A percentile compares a stretch with the other conserved stretches of the same genome.
Conservation (phyloP, 75 land plant genomes). For the Azolla pinnata region DNA sequence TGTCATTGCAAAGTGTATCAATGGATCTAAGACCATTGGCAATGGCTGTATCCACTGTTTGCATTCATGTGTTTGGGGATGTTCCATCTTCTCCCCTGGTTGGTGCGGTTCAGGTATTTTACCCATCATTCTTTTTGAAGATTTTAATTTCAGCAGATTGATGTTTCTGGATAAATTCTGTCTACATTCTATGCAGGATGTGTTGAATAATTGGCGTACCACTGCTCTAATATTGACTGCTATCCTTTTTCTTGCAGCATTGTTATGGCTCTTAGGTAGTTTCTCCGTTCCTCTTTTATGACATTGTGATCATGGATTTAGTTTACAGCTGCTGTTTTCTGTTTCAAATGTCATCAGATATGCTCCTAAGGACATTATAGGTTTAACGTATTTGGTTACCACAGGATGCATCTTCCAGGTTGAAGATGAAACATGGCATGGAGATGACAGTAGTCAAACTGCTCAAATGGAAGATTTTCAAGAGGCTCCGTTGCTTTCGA, state of each 20-base stretch:
- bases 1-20: constrained; percentile 57
- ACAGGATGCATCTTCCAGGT: not conserved
- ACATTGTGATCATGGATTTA: not conserved
- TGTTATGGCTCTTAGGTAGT: constrained; percentile 67
- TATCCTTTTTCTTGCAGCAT: constrained; percentile 62
- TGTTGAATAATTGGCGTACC: constrained; percentile 72
- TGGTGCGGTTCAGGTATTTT: constrained; percentile 74
- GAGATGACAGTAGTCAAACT: not conserved
- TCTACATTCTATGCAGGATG: constrained; percentile 62
- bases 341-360: not conserved
- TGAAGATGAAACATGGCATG: not conserved
- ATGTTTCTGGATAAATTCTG: too few relatives aligned
- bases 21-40: constrained; percentile 65
- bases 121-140: not conserved
- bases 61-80: constrained; percentile 92
- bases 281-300: not conserved
- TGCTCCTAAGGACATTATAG: not conserved
- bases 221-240: constrained; percentile 77
- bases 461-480: constrained; percentile 1
- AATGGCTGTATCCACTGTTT: constrained; percentile 87
- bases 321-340: not conserved
- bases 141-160: not conserved
- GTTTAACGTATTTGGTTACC: not conserved
- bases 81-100: constrained; percentile 96
- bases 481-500: constrained; percentile 1